Percentiles rank a stretch among this genome's conserved stretches.
Conservation (phyloP, 441 rosid genomes). For the Arabidopsis lyrata region DNA sequence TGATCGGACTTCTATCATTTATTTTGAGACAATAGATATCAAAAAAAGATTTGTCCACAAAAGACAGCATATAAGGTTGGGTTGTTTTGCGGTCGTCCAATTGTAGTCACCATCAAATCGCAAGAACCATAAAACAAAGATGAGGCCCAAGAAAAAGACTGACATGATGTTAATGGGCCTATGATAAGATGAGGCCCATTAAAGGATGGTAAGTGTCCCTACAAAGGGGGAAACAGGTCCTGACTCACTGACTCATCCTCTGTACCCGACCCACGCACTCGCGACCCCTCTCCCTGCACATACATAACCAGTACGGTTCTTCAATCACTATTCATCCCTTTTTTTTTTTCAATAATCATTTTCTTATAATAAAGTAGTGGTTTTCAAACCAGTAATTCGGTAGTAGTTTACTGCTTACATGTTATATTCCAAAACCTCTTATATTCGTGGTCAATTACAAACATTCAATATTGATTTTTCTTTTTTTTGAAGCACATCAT, state of each 20-base stretch:
- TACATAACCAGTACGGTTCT: slow-evolving; percentile 24
- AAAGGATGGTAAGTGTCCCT: slow-evolving; percentile 17
- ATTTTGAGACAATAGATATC: not conserved
- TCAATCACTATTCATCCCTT: slow-evolving; percentile 1
- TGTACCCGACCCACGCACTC: slow-evolving; percentile 39
- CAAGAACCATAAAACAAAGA: not conserved
- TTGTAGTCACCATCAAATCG: not conserved
- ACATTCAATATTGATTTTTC: no score
- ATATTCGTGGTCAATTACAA: not conserved
- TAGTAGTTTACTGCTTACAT: not conserved
- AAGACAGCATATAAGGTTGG: slow-evolving; percentile 6
- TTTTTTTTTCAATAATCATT: not conserved
- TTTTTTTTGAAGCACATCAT: not conserved
- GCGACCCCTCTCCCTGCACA: slow-evolving; percentile 38
- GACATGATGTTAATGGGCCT: slow-evolving; percentile 26
- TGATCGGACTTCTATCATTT: not conserved
- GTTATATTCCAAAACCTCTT: not conserved
- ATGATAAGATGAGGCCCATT: slow-evolving; percentile 7
- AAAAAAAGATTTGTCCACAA: not conserved
- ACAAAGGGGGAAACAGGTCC: slow-evolving; percentile 36
- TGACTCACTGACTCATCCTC: slow-evolving; percentile 44
- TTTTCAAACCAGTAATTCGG: not conserved
- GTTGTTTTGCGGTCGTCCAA: not conserved
- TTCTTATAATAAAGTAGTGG: not conserved
- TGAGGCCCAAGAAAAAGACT: slow-evolving; percentile 19